Evolutionary conservation across 2,329 filamentous ascomycete genomes (phyloP), one percentile per base, ranked within the genome.

Genomic region (Xylaria sp.): DNA sequence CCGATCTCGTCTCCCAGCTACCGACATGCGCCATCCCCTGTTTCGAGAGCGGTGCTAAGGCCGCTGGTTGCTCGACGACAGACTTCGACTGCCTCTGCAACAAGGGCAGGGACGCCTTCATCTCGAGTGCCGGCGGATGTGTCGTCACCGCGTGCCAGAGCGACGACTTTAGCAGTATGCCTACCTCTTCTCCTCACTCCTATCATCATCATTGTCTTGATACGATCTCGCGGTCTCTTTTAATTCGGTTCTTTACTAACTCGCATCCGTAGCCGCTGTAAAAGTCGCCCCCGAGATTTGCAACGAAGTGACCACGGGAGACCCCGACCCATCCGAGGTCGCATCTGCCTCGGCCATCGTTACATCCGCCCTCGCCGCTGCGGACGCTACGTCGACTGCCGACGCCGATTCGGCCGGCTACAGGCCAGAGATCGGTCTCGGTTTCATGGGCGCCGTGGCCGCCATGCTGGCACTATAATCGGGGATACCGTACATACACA

Each of bases 21-120:
- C 74, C 74, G 12, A 35, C 57, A 38, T 76, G 74, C 63, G 73
- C 74, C 45, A 50, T 69, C 5, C 47, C 60, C 2, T 76, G 74
- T 52, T 66, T 73, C 42, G 31, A 52, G 11, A 38, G 42, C 2
- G 66, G 70, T n/a, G 68, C 73, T 11, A 17, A 60, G 5, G 52
- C 61, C 0, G 72, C 72, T 42, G 57, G 57, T 2, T 76, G 74
- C 66, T 53, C 64, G 3, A 54, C 67, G 2, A 70, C 69, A 8
- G 73, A 76, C 43, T 74, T 76, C 53, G 15, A 40, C 2, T 76
- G 74, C 51, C 67, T 76, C 37, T 76, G 74, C 65, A 65, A 65
- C 6, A 28, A 55, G 2, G 67, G 66, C 8, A 69, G 67, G 45
- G n/a, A 52, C 15, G n/a, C 57, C 1, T 74, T 75, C 60, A 67